Evolutionary conservation across 148 eudicot genomes (phyloP), one percentile per base, ranked within the genome.

Genomic region (Silene uniflora): DNA sequence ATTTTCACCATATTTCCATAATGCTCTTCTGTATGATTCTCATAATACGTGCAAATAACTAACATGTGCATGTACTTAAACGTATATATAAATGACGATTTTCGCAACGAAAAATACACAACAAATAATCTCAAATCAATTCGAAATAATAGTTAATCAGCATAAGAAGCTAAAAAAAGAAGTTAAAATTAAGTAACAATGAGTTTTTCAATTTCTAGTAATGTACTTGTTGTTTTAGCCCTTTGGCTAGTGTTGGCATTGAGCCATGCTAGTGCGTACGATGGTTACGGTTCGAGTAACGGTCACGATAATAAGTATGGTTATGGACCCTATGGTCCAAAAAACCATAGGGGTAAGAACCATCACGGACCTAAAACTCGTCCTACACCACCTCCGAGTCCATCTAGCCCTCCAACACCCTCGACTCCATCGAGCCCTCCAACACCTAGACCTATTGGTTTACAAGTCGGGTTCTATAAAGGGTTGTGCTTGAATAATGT

Each of bases 201-300:
- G 76, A 73, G 14, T 54, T 22, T 46, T 46, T 4, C 29, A 13
- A 54, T 44, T 61, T 23, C 27, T 47, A 47, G 25, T 75, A 11
- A 46, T 18, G 6, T 64, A n/a, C 17, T 75, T 39, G 46, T 47
- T 47, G 61, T 62, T 4, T 22, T 75, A 25, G 23, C 77, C 29
- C 61, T 63, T 24, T 25, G 68, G 76, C 59, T 74, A 16, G 62
- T 74, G 60, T 62, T 74, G 69, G 60, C 44, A 62, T 19, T 74
- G 21, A 74, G 69, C 59, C 56, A 63, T 14, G 62, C n/a, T 17
- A 58, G 46, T 62, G 22, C 46, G 10, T 64, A 27, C 22, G 61
- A 75, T 64, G 71, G 62, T 46, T 24, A 24, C 7, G 69, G 55
- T 49, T 47, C 35, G 11, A 63, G 22, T 47, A 35, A 19, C 13